A percentile compares a stretch with the other conserved stretches of the same genome.
These are phyloP conservation scores for Akanthomyces lecanii DNA, from an alignment of 2,329 filamentous ascomycete genomes.

Conservation along the genomic window DNA sequence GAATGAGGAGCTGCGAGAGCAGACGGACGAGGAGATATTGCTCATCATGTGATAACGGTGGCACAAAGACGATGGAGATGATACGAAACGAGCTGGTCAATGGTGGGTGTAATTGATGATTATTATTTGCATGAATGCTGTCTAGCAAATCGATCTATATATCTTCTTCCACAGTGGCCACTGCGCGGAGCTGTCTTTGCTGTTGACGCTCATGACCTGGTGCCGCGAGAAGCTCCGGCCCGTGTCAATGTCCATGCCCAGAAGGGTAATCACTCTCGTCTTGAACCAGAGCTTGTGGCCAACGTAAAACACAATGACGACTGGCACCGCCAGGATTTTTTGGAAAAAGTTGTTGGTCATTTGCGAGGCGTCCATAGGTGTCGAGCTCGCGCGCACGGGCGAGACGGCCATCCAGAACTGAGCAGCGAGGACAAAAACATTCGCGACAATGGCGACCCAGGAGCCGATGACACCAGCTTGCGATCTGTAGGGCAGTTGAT, in stretches of 20 bases:
- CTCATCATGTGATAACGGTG: constrained; percentile 5
- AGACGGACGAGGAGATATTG: constrained; percentile 6
- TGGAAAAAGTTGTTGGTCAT: constrained; percentile 60
- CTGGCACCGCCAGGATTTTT: constrained; percentile 56
- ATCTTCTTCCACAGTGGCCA: constrained; percentile 28
- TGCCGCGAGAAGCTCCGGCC: constrained; percentile 46
- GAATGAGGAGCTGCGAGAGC: constrained; percentile 14
- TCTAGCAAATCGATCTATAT: constrained; percentile 19
- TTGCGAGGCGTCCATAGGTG: constrained; percentile 28
- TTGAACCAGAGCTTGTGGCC: constrained; percentile 63
- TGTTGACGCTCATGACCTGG: constrained; percentile 24
- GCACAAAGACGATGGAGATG: neutral
- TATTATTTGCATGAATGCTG: neutral
- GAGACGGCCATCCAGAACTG: constrained; percentile 70
- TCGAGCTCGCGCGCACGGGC: neutral
- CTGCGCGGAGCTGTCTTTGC: constrained; percentile 23
- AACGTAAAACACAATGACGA: constrained; percentile 58
- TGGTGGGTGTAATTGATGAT: neutral
- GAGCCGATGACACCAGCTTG: constrained; percentile 70
- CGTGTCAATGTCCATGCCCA: constrained; percentile 72
- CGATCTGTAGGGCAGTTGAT: constrained; percentile 69
- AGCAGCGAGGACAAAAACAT: constrained; percentile 64
- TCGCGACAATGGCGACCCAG: constrained; percentile 67
- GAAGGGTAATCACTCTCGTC: constrained; percentile 58
- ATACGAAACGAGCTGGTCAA: no score